Conservation (phyloP, 352 stramenopile species). For the Pythium grandisporangium region DNA sequence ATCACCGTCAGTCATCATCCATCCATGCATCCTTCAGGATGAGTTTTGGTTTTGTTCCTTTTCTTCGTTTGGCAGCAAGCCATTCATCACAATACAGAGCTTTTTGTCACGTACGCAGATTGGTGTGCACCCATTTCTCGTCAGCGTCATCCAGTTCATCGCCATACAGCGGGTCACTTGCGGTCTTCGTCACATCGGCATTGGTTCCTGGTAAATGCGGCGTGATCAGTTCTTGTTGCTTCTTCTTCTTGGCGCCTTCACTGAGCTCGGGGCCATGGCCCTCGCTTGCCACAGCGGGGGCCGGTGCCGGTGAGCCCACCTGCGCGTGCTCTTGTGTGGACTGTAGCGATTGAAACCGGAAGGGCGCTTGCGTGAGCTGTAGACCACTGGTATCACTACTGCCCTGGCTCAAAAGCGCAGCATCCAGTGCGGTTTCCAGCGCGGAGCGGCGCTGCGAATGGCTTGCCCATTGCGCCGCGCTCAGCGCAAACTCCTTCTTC, state of each 20-base stretch:
- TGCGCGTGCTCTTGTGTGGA: too few relatives aligned
- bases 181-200: constrained; percentile 9
- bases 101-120: constrained; percentile 38
- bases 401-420: too few relatives aligned
- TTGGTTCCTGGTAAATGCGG: constrained; percentile 7
- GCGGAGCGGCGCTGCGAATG: constrained; percentile 24
- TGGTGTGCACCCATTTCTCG: constrained; percentile 59
- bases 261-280: constrained; percentile 16
- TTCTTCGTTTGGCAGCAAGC: background rate
- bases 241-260: constrained; percentile 21
- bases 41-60: too few relatives aligned
- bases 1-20: too few relatives aligned
- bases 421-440: constrained; percentile 41
- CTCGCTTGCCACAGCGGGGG: constrained; percentile 4
- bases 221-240: too few relatives aligned
- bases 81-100: background rate
- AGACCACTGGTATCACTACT: too few relatives aligned
- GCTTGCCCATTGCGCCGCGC: constrained; percentile 18
- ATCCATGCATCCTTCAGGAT: too few relatives aligned
- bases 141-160: constrained; percentile 51
- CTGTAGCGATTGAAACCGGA: constrained; percentile 20
- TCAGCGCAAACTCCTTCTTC: constrained; percentile 23
- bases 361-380: constrained; percentile 41
- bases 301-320: constrained; percentile 9
- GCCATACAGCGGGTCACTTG: constrained; percentile 50